phyloP scores from a whole-genome alignment of 257 asterid species.

The Perilla frutescens region DNA sequence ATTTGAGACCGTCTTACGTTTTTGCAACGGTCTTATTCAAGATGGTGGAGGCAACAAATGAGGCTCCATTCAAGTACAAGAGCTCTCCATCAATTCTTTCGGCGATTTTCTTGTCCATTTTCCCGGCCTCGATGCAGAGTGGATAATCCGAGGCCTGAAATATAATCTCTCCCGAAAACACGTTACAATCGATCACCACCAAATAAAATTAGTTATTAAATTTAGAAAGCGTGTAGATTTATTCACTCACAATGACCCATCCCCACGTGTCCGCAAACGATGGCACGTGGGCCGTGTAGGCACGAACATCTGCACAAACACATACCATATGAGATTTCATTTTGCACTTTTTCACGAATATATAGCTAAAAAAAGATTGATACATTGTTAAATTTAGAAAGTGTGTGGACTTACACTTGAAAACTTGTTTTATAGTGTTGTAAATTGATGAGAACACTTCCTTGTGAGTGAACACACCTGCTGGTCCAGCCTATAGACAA shows the following conservation, averaged over 20 bases:
- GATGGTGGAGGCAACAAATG: slow-evolving; percentile 88
- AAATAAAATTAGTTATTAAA: neutral
- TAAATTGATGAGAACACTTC: slow-evolving; percentile 95
- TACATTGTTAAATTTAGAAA: neutral
- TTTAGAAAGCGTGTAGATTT: neutral
- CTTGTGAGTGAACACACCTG: slow-evolving; percentile 89
- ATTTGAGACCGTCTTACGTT: slow-evolving; percentile 52
- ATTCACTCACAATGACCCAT: slow-evolving; percentile 74
- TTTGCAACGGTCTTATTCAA: slow-evolving; percentile 83
- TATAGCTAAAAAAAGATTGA: neutral
- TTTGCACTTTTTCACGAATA: neutral
- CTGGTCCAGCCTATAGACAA: slow-evolving; percentile 83
- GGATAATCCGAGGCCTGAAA: slow-evolving; percentile 90
- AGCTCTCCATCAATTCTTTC: slow-evolving; percentile 89
- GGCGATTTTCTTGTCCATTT: slow-evolving; percentile 81
- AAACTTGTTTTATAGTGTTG: slow-evolving; percentile 88
- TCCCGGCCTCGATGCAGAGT: slow-evolving; percentile 75
- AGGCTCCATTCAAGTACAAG: slow-evolving; percentile 81
- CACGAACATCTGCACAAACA: slow-evolving; percentile 70
- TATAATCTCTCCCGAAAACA: neutral
- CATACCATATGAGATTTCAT: neutral
- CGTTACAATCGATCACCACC: neutral
- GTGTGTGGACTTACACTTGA: slow-evolving; percentile 67
- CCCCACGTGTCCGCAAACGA: slow-evolving; percentile 99
- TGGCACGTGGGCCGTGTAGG: slow-evolving; percentile 96